Evolutionary conservation across 139 green algal genomes (phyloP), one percentile per base, ranked within the genome.

Genomic region (Microglena sp.): DNA sequence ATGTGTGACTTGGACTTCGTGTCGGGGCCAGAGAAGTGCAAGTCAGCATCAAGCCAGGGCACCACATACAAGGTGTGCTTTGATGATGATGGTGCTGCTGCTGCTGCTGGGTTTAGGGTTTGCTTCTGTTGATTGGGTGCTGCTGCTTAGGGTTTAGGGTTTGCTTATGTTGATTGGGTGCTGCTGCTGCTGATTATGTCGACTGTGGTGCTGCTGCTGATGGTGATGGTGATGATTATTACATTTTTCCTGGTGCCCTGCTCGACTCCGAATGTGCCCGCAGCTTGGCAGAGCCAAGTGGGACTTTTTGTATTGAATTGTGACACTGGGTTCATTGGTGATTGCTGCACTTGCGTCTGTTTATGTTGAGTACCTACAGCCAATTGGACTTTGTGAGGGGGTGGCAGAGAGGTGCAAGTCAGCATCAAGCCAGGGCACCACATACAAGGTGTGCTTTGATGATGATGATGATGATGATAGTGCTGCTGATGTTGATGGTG

Each of bases 361-460:
- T 61, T 60, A 55, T 18, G 78, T 90, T 24, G 68, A 77, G 58
- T 74, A n/a, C n/a, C n/a, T n/a, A n/a, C n/a, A n/a, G 55, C 34
- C 79, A 87, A 71, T 62, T 87, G 59, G 71, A 82, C 44, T 79
- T 79, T 56, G 59, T 86, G 26, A 46, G 53, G 6, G 84, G 84
- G 0, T n/a, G n/a, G 36, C 66, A 1, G 53, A 66, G 7, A 55
- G 29, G 43, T 56, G n/a, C 44, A 66, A 66, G 15, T 5, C 7
- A 55, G 33, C 33, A 28, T n/a, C 60, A 18, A 32, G 28, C 21
- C 29, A 8, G 33, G 33, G 26, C 29, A 66, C 28, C 21, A 54
- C 33, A 6, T 54, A 66, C 32, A 66, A 44, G 62, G 5, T 68
- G 11, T 35, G 59, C 30, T 22, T 6, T 45, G 56, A 8, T 63